Percentiles rank a stretch among this genome's conserved stretches.
Conservation (phyloP, 2,329 filamentous ascomycete genomes). For the Arthroderma sp. region DNA sequence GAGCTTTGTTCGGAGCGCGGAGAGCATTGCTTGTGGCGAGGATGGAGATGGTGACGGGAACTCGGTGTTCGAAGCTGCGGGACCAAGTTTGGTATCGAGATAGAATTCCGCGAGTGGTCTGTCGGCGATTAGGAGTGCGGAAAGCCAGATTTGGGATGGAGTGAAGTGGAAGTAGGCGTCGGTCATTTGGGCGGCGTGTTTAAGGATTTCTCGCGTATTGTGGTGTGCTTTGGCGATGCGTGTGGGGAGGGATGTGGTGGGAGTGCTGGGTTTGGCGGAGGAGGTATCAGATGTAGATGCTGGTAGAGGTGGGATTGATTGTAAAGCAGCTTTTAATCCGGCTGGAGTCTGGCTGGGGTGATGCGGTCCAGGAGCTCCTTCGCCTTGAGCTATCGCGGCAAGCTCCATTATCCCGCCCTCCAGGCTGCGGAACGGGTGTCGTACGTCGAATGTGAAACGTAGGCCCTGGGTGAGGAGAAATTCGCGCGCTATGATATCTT, state of each 20-base stretch:
- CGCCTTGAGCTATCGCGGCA: slow-evolving; percentile 50
- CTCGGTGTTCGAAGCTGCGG: slow-evolving; percentile 5
- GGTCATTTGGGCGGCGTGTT: slow-evolving; percentile 69
- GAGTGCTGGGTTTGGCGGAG: slow-evolving; percentile 13
- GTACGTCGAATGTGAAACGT: slow-evolving; percentile 84
- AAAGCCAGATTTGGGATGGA: slow-evolving; percentile 84
- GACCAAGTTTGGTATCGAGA: slow-evolving; percentile 31
- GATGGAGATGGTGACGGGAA: background rate
- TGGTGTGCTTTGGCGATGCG: slow-evolving; percentile 53
- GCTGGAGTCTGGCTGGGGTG: slow-evolving; percentile 19
- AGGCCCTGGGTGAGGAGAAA: slow-evolving; percentile 86
- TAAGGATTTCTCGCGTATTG: slow-evolving; percentile 60
- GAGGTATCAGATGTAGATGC: slow-evolving; percentile 25
- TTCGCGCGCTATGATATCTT: slow-evolving; percentile 79
- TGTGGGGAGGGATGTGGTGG: slow-evolving; percentile 23
- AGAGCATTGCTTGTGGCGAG: slow-evolving; percentile 11
- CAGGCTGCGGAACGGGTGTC: slow-evolving; percentile 76
- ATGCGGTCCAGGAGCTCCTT: slow-evolving; percentile 29
- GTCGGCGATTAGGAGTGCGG: slow-evolving; percentile 65
- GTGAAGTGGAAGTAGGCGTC: slow-evolving; percentile 97
- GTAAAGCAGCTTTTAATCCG: slow-evolving; percentile 19
- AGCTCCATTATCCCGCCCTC: slow-evolving; percentile 81
- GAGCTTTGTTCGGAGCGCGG: slow-evolving; percentile 26
- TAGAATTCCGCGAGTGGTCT: slow-evolving; percentile 32
- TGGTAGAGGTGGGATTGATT: slow-evolving; percentile 19